These are phyloP conservation scores for Claviceps monticola DNA, from an alignment of 2,329 filamentous ascomycete genomes.

Conservation along the genomic window DNA sequence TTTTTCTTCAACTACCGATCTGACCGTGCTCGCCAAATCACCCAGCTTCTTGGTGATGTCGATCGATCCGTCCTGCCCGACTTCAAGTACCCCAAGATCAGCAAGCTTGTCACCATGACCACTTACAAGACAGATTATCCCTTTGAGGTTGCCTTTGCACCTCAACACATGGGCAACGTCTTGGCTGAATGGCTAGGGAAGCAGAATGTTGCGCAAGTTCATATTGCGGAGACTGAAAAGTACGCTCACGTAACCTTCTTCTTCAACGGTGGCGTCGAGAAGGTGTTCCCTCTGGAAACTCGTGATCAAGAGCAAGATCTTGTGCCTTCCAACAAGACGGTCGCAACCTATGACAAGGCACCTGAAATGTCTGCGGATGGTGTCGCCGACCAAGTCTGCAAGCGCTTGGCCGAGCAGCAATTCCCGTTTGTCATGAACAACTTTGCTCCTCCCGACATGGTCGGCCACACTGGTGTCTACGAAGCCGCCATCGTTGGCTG, in stretches of 20 bases:
- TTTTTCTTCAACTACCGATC: constrained; percentile 99
- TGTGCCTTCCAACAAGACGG: constrained; percentile 77
- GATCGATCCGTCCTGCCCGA: constrained; percentile 84
- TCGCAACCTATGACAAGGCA: constrained; percentile 87
- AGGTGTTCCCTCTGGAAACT: constrained; percentile 82
- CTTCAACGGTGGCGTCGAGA: constrained; percentile 98
- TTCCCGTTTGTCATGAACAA: constrained; percentile 99
- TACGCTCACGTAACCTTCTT: constrained; percentile 99
- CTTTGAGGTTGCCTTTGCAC: constrained; percentile 83
- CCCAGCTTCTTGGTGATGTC: constrained; percentile 80
- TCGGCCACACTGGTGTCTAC: constrained; percentile 95
- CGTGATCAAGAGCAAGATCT: constrained; percentile 68
- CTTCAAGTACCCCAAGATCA: constrained; percentile 87
- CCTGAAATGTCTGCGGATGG: constrained; percentile 91
- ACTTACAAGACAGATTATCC: constrained; percentile 93
- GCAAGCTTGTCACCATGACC: constrained; percentile 83
- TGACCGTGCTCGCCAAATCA: constrained; percentile 91
- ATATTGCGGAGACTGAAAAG: constrained; percentile 97
- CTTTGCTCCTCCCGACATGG: constrained; percentile 98
- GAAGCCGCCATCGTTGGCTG: constrained; percentile 80
- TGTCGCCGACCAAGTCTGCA: constrained; percentile 78
- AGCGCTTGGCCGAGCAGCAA: constrained; percentile 70
- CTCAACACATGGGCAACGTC: constrained; percentile 96
- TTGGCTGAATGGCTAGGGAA: constrained; percentile 91
- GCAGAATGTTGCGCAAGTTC: constrained; percentile 81